Evolutionary conservation across 352 stramenopile species (phyloP).

Genomic region (Pelagophyceae sp.): DNA sequence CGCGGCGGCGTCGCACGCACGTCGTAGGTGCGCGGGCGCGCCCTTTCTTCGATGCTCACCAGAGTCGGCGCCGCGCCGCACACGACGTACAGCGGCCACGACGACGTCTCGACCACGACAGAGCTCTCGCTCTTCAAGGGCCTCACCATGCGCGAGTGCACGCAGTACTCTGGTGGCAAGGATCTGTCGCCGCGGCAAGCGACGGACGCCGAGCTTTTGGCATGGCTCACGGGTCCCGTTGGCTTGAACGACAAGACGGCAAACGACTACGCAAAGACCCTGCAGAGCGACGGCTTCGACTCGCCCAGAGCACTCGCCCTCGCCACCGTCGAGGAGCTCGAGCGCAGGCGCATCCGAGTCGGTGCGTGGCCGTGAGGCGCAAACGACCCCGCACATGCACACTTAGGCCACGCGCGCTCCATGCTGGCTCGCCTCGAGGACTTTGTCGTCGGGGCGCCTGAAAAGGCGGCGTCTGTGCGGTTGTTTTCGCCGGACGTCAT

Average conservation of each 20-base stretch:
- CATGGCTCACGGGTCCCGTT: background rate
- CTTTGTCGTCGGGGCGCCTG: background rate
- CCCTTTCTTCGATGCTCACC: too few relatives aligned
- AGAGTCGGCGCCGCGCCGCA: too few relatives aligned
- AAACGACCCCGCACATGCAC: too few relatives aligned
- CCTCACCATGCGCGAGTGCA: too few relatives aligned
- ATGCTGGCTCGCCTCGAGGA: background rate
- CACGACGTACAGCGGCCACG: too few relatives aligned
- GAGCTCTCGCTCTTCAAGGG: too few relatives aligned
- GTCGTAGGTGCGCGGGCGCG: too few relatives aligned
- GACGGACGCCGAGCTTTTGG: background rate
- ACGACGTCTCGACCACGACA: too few relatives aligned
- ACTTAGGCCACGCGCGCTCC: background rate
- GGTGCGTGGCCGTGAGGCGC: too few relatives aligned
- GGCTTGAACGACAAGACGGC: background rate
- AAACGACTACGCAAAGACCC: background rate
- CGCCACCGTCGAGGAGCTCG: background rate
- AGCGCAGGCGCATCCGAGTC: conserved; percentile 15
- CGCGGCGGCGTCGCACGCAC: too few relatives aligned
- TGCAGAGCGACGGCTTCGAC: background rate
- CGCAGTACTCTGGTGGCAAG: too few relatives aligned
- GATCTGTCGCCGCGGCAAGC: background rate
- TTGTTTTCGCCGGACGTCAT: background rate
- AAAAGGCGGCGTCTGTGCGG: background rate
- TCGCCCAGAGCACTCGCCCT: background rate